These are phyloP conservation scores for Starmerella bacillaris DNA, from an alignment of 805 yeast species.

Conservation along the genomic window DNA sequence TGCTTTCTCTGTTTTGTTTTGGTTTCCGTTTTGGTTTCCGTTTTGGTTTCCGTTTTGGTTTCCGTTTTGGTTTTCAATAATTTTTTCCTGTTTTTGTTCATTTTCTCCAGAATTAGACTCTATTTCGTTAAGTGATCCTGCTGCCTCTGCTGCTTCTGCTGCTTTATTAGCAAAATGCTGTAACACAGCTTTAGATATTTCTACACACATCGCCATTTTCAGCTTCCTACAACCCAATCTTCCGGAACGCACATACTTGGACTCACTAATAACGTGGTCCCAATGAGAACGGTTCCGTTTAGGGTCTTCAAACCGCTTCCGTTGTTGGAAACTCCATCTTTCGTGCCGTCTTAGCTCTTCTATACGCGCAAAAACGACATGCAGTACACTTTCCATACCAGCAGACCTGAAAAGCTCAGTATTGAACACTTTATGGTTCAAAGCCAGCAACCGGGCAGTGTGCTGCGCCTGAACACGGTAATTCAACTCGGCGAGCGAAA, in stretches of 20 bases:
- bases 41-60: too few relatives aligned
- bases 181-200: conserved; percentile 49
- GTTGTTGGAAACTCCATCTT: conserved; percentile 85
- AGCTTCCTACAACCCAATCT: conserved; percentile 51
- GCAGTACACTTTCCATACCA: conserved; percentile 72
- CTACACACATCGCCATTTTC: conserved; percentile 51
- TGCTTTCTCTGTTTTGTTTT: not conserved
- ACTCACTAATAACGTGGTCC: conserved; percentile 60
- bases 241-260: conserved; percentile 68
- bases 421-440: conserved; percentile 70
- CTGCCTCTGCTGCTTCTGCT: not conserved
- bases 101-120: not conserved
- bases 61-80: too few relatives aligned
- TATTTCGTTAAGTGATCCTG: not conserved
- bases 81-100: too few relatives aligned
- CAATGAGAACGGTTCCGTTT: conserved; percentile 38
- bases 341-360: conserved; percentile 78
- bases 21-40: too few relatives aligned
- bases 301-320: conserved; percentile 54
- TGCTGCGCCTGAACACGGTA: conserved; percentile 82
- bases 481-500: conserved; percentile 65
- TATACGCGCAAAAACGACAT: conserved; percentile 74
- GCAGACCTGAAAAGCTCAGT: conserved; percentile 77
- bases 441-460: conserved; percentile 56
- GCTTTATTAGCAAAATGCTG: conserved; percentile 44